Conservation (phyloP, 2,329 filamentous ascomycete genomes). For the Monilinia aucupariae region DNA sequence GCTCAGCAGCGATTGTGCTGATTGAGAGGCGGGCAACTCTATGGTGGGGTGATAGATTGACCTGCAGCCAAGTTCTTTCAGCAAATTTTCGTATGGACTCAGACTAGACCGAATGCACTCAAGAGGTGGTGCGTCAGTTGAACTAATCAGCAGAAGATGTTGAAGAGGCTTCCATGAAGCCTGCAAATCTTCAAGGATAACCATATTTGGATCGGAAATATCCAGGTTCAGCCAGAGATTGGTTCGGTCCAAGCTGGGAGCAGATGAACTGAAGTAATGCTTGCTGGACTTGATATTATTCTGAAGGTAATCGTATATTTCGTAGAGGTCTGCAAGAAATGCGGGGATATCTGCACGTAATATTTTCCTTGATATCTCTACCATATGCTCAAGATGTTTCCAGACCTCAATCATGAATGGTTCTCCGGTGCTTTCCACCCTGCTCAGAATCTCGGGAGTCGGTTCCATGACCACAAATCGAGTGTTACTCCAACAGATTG, state of each 20-base stretch:
- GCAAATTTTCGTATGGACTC: conserved; percentile 25
- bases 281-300: conserved; percentile 16
- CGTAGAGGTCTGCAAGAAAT: conserved; percentile 23
- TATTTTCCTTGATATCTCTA: conserved; percentile 18
- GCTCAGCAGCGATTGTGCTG: conserved; percentile 10
- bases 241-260: not conserved
- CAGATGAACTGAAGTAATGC: not conserved
- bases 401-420: conserved; percentile 22
- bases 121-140: conserved; percentile 24
- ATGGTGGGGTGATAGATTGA: conserved; percentile 26
- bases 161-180: conserved; percentile 24
- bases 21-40: conserved; percentile 1
- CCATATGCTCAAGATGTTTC: conserved; percentile 26
- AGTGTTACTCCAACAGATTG: conserved; percentile 29
- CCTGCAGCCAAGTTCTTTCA: conserved; percentile 25
- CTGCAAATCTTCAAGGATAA: conserved; percentile 19
- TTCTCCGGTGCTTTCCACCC: conserved; percentile 1
- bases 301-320: conserved; percentile 28
- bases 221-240: conserved; percentile 26
- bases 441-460: conserved; percentile 17
- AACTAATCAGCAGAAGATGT: conserved; percentile 27
- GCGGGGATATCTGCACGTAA: conserved; percentile 12
- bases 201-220: not conserved
- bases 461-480: conserved; percentile 23
- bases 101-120: conserved; percentile 26